phyloP scores from a whole-genome alignment of 2,329 filamentous ascomycete species.

The Venturia aucupariae region DNA sequence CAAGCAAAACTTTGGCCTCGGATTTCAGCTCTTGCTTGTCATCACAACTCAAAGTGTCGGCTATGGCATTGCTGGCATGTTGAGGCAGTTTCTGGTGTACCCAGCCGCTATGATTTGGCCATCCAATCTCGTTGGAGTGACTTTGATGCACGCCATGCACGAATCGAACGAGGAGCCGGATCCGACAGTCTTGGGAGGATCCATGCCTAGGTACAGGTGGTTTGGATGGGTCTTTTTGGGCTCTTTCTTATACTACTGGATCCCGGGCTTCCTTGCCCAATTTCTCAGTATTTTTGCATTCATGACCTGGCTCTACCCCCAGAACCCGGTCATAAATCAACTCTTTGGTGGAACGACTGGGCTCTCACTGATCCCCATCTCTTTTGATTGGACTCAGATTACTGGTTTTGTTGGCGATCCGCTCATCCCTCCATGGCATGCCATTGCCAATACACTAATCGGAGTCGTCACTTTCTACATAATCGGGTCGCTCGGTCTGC shows the following conservation, averaged over 20 bases:
- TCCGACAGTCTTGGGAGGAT: constrained; percentile 20
- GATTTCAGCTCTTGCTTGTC: constrained; percentile 20
- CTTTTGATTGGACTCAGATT: constrained; percentile 29
- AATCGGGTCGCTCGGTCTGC: constrained; percentile 48
- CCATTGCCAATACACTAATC: constrained; percentile 14
- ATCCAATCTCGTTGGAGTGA: constrained; percentile 19
- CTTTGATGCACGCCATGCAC: constrained; percentile 22
- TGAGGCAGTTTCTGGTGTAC: constrained; percentile 20
- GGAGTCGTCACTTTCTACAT: constrained; percentile 27
- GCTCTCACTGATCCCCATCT: constrained; percentile 20
- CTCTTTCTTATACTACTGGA: constrained; percentile 22
- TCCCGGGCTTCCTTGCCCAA: constrained; percentile 21
- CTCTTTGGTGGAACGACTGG: constrained; percentile 22
- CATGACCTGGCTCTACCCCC: constrained; percentile 23
- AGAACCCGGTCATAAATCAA: constrained; percentile 23
- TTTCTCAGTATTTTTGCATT: constrained; percentile 21
- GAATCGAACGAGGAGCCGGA: constrained; percentile 19
- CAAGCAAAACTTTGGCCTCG: constrained; percentile 43
- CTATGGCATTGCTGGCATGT: constrained; percentile 22
- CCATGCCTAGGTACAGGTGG: constrained; percentile 21
- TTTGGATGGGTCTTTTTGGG: constrained; percentile 20
- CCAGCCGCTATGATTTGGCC: constrained; percentile 24
- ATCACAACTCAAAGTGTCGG: constrained; percentile 20
- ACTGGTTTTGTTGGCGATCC: constrained; percentile 14
- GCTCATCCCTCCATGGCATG: constrained; percentile 15